These are phyloP conservation scores for Talaromyces sp. DNA, from an alignment of 2,329 filamentous ascomycete genomes.

Conservation along the genomic window DNA sequence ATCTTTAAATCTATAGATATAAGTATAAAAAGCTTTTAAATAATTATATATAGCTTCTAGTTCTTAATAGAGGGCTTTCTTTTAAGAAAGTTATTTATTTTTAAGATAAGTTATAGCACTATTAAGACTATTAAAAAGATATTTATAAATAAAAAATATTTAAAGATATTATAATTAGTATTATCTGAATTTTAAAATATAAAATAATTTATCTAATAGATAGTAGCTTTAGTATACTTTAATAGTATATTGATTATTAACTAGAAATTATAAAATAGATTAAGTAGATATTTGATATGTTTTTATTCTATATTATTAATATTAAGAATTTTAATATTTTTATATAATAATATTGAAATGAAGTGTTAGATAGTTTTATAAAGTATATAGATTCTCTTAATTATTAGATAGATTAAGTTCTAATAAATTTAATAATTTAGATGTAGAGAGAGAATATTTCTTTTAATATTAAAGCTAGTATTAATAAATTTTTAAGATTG, in stretches of 20 bases:
- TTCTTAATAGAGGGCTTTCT: not conserved
- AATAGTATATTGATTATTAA: not conserved
- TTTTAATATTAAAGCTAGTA: not conserved
- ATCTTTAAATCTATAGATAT: not conserved
- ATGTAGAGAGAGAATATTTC: not conserved
- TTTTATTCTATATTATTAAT: not conserved
- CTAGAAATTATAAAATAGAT: not conserved
- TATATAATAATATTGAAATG: not conserved
- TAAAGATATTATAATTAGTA: not conserved
- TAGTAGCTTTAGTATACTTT: not conserved
- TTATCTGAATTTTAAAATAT: not conserved
- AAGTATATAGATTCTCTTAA: not conserved
- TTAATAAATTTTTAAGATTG: too few relatives aligned
- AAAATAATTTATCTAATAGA: not conserved
- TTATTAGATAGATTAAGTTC: not conserved
- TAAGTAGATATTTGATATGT: not conserved
- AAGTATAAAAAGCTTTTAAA: not conserved
- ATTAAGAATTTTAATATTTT: not conserved
- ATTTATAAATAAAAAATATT: not conserved
- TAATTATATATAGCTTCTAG: not conserved
- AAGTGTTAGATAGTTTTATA: not conserved
- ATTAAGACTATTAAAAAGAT: not conserved
- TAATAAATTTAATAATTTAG: not conserved
- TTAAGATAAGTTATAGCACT: not conserved
- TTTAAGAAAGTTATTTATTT: not conserved